A percentile compares a stretch with the other conserved stretches of the same genome.
Evolutionary conservation across 2,329 filamentous ascomycete species (phyloP).

Genomic region (Catunica adiposa): DNA sequence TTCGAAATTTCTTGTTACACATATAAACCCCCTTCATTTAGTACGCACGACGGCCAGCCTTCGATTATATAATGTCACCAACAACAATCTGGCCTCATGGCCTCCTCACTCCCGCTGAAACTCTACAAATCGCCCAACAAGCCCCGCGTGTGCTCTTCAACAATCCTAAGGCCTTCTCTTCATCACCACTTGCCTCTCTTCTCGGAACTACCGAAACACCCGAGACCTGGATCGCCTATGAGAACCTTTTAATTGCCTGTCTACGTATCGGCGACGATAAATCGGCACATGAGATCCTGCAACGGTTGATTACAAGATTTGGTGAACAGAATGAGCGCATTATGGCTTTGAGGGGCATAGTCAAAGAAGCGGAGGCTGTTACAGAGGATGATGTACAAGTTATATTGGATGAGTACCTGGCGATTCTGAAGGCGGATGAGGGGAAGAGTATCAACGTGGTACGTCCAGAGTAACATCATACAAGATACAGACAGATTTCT

Average conservation of each 20-base stretch:
- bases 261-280: conserved; percentile 70
- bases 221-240: conserved; percentile 70
- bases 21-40: neutral
- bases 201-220: conserved; percentile 49
- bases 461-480: conserved; percentile 21
- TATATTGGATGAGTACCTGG: conserved; percentile 63
- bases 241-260: conserved; percentile 73
- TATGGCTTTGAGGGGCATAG: conserved; percentile 65
- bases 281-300: conserved; percentile 58
- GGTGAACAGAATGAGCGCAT: conserved; percentile 71
- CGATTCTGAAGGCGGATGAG: conserved; percentile 36
- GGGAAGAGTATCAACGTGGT: conserved; percentile 66
- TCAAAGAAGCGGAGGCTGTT: conserved; percentile 65
- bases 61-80: conserved; percentile 28
- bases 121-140: conserved; percentile 42
- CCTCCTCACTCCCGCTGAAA: conserved; percentile 38
- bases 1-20: too few relatives aligned
- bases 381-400: conserved; percentile 47
- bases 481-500: conserved; percentile 17
- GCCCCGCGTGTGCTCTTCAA: conserved; percentile 39
- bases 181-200: conserved; percentile 36
- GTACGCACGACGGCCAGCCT: neutral
- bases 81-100: conserved; percentile 40
- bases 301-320: conserved; percentile 63
- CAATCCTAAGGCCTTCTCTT: conserved; percentile 36